phyloP scores from a whole-genome alignment of 1,284 basidiomycete genomes.

The Takashimella koratensis region DNA sequence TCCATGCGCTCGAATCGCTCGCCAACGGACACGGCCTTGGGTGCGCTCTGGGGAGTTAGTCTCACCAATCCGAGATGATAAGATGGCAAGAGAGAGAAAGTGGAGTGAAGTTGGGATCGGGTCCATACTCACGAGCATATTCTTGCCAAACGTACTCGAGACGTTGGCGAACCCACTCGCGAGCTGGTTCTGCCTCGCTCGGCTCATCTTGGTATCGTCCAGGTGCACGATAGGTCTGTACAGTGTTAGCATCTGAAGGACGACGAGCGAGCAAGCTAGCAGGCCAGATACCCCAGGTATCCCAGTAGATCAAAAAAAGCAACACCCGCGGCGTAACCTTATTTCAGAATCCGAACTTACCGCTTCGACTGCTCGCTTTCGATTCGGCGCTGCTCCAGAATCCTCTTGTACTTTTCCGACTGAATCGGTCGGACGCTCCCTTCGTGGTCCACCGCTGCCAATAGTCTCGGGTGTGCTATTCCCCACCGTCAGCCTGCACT shows the following conservation, averaged over 20 bases:
- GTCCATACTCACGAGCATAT: constrained; percentile 30
- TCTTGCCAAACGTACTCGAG: constrained; percentile 32
- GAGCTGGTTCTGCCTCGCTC: constrained; percentile 41
- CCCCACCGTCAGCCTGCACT: constrained; percentile 8
- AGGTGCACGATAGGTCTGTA: constrained; percentile 48
- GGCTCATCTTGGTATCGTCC: constrained; percentile 37
- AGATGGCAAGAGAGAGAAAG: neutral
- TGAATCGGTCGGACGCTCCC: constrained; percentile 38
- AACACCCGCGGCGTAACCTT: no score
- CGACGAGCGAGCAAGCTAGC: no score
- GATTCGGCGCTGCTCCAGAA: constrained; percentile 46
- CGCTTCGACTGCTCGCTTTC: constrained; percentile 50
- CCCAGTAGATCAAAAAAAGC: no score
- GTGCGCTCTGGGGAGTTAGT: neutral
- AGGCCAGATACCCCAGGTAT: no score
- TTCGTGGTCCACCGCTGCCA: constrained; percentile 43
- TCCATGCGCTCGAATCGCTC: constrained; percentile 88
- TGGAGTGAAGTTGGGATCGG: neutral
- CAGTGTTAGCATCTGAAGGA: no score
- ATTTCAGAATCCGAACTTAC: constrained; percentile 6
- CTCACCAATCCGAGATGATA: no score
- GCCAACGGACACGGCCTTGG: constrained; percentile 30
- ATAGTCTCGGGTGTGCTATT: constrained; percentile 28
- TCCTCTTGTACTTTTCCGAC: constrained; percentile 49
- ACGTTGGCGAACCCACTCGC: constrained; percentile 37